Conservation (phyloP, 768 basidiomycete species). For the Termitomyces sp. region DNA sequence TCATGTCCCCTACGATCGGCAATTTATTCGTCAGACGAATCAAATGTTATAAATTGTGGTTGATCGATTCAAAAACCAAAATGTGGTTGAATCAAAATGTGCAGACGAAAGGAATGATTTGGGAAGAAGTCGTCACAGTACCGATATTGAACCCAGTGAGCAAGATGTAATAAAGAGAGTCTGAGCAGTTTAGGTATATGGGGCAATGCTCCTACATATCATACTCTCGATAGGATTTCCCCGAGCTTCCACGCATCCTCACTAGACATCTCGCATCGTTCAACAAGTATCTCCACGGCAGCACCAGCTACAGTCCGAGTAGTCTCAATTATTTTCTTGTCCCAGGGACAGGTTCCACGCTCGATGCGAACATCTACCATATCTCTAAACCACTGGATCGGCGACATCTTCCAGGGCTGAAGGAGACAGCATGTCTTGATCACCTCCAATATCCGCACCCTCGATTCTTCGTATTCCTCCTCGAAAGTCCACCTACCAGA, state of each 20-base stretch:
- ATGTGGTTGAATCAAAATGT: too few relatives aligned
- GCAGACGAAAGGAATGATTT: too few relatives aligned
- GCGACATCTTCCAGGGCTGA: slow-evolving; percentile 9
- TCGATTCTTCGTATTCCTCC: slow-evolving; percentile 30
- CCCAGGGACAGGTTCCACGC: background rate
- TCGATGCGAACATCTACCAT: background rate
- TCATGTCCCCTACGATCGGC: too few relatives aligned
- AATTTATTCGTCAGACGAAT: too few relatives aligned
- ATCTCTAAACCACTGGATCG: slow-evolving; percentile 9
- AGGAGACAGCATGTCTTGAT: slow-evolving; percentile 12
- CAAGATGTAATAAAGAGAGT: too few relatives aligned
- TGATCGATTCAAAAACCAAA: too few relatives aligned
- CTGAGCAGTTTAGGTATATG: too few relatives aligned
- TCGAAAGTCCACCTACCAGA: slow-evolving; percentile 15
- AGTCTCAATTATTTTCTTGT: background rate
- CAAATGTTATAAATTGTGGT: too few relatives aligned
- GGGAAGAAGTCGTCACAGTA: too few relatives aligned
- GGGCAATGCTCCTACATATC: too few relatives aligned
- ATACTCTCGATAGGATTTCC: background rate
- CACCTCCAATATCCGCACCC: slow-evolving; percentile 15
- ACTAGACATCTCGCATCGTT: slow-evolving; percentile 13
- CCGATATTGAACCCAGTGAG: too few relatives aligned
- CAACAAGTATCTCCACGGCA: slow-evolving; percentile 8
- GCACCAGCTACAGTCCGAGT: background rate
- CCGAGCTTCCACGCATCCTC: slow-evolving; percentile 9